Conservation (phyloP, 495 filamentous ascomycete species). For the Choiromyces venosus region DNA sequence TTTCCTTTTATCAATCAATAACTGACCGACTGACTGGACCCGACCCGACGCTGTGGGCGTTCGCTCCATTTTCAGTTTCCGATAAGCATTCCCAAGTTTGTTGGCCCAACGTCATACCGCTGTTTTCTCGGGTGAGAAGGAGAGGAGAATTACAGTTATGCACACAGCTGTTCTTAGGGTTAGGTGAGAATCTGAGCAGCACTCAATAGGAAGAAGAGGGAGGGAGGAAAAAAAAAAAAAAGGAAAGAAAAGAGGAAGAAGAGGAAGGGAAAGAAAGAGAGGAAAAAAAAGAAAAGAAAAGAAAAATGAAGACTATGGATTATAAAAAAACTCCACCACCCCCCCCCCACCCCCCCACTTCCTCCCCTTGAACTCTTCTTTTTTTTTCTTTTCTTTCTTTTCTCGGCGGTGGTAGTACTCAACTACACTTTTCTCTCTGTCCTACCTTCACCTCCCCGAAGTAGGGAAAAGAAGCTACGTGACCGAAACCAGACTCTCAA, state of each 20-base stretch:
- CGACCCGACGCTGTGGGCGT: neutral
- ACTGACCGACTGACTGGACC: too few species aligned
- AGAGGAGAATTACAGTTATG: neutral
- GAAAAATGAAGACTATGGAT: neutral
- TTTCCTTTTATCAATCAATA: conserved; percentile 1
- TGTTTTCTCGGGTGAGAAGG: neutral
- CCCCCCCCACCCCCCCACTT: neutral
- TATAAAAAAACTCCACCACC: neutral
- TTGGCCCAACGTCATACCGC: conserved; percentile 3
- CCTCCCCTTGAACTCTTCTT: neutral
- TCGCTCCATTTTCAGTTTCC: neutral
- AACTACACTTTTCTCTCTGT: neutral
- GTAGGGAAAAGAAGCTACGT: neutral
- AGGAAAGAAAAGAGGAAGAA: neutral
- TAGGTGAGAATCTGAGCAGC: neutral
- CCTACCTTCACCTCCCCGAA: conserved; percentile 1
- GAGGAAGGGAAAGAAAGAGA: neutral
- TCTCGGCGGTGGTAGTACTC: neutral
- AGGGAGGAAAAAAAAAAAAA: neutral
- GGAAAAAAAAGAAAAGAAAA: neutral
- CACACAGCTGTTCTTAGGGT: neutral
- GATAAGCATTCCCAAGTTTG: conserved; percentile 2
- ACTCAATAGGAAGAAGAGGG: neutral
- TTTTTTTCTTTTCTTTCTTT: too few species aligned
- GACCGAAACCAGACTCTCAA: neutral